Conservation (phyloP, 2,329 filamentous ascomycete species). For the Alternaria consortialis region DNA sequence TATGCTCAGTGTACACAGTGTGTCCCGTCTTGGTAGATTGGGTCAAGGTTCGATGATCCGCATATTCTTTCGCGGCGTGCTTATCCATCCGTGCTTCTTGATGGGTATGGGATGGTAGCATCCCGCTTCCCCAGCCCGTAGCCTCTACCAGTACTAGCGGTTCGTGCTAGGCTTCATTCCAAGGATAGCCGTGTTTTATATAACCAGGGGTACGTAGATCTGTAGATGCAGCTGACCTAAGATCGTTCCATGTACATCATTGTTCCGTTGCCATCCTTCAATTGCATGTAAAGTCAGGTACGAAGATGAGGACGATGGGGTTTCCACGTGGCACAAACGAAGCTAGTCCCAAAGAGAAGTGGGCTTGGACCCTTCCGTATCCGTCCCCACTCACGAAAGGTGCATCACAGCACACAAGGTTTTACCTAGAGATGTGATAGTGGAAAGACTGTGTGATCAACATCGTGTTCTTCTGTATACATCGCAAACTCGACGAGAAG, state of each 20-base stretch:
- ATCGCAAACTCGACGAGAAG: not conserved
- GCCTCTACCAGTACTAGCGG: constrained; percentile 2
- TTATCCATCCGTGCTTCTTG: constrained; percentile 6
- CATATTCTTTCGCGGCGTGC: constrained; percentile 3
- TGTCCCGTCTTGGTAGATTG: not conserved
- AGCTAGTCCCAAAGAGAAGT: not conserved
- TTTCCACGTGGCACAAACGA: not conserved
- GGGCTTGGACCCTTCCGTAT: not conserved
- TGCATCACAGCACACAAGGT: not conserved
- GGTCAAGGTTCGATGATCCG: not conserved
- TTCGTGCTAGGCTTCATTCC: not conserved
- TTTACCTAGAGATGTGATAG: not conserved
- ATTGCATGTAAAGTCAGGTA: not conserved
- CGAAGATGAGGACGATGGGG: not conserved
- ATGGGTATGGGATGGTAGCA: not conserved
- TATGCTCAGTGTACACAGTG: not conserved
- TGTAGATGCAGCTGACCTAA: constrained; percentile 2
- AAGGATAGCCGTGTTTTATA: constrained; percentile 5
- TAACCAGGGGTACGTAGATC: constrained; percentile 4
- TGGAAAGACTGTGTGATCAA: not conserved
- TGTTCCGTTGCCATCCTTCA: not conserved
- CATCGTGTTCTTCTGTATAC: not conserved
- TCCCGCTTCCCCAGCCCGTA: constrained; percentile 18
- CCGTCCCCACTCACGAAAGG: not conserved
- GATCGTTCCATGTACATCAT: not conserved